Evolutionary conservation across 495 filamentous ascomycete species (phyloP), one percentile per base, ranked within the genome.

Genomic region (Talaromyces thailandensis): DNA sequence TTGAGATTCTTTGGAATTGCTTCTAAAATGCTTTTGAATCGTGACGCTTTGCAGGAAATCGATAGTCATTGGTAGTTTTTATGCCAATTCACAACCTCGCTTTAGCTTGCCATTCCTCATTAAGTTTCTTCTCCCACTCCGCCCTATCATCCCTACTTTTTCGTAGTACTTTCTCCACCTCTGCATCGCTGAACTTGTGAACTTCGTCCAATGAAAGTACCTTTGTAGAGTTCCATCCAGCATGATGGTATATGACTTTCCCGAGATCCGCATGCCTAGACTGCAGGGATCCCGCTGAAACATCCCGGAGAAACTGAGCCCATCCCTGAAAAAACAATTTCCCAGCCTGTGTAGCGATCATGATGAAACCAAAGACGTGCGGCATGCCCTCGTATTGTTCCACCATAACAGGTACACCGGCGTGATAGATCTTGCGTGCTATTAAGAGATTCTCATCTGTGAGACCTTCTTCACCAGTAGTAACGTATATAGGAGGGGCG

Each of bases 381-480:
- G 93, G 92, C 91, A 96, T 95, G 1, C 86, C 88, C 71, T 93
- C 89, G 66, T 85, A 96, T 71, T 91, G 81, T 67, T 92, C 85
- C 43, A 85, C 88, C 32, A 83, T 74, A 5, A 96, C 84, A 1
- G 71, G 65, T 1, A 88, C 89, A 12, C 87, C 87, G 14, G 86
- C 84, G 6, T 68, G 65, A 29, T 81, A 77, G 2, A 90, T 76
- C 35, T 81, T 79, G 7, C 80, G 73, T 12, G 88, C 89, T 6
- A 90, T 61, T 40, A 85, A 81, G 50, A 81, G 75, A 58, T 78
- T 83, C 67, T 94, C 90, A 70, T 96, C 92, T 1, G 84, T 73
- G 26, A 96, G 79, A 62, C 84, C 80, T 75, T 98, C 93, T 72
- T 93, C 84, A 0, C 93, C 93, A n/a, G 83, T 81, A 24, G 77